Conservation (phyloP, 345 rosid genomes). For the Nephelium lappaceum region DNA sequence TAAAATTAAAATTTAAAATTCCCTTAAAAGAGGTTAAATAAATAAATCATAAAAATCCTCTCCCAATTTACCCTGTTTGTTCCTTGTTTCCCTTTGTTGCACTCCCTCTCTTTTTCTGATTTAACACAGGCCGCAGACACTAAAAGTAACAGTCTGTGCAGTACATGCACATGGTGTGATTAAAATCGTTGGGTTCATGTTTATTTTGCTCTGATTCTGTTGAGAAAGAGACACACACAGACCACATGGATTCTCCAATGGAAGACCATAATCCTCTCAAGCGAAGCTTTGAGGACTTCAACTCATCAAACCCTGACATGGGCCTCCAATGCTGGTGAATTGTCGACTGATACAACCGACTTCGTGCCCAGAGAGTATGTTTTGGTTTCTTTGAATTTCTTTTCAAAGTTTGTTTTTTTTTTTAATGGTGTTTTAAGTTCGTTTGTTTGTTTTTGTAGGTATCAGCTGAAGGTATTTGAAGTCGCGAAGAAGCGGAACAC, state of each 20-base stretch:
- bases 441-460: conserved; percentile 38
- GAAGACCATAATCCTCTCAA: conserved; percentile 35
- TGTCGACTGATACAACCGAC: background rate
- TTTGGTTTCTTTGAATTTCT: background rate
- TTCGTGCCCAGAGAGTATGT: conserved; percentile 52
- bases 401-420: conserved; percentile 13
- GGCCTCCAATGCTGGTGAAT: conserved; percentile 11
- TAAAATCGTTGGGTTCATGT: conserved; percentile 20
- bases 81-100: no score
- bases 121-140: no score
- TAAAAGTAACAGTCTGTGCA: no score
- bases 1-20: no score
- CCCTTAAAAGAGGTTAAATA: no score
- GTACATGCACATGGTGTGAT: no score
- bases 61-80: no score
- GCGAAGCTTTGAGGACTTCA: conserved; percentile 51
- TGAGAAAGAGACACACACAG: no score
- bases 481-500: conserved; percentile 68
- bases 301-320: conserved; percentile 26
- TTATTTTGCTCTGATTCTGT: conserved; percentile 6
- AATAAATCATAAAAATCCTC: no score
- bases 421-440: background rate
- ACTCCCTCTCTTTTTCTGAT: no score
- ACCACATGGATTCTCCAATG: conserved; percentile 29
- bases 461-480: conserved; percentile 62